Conservation (phyloP, 148 eudicot species). For the Simmondsia chinensis region DNA sequence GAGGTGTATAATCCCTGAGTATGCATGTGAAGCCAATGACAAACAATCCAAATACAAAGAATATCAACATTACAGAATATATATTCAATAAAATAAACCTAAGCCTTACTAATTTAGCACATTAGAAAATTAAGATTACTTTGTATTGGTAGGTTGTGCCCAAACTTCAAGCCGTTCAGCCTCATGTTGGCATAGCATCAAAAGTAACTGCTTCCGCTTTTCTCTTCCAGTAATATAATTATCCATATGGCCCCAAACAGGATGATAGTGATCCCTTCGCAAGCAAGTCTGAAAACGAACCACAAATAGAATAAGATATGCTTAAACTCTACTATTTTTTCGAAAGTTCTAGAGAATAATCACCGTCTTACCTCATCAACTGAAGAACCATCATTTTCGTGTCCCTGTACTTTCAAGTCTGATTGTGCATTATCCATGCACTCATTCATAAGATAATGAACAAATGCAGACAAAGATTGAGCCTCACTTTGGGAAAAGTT, state of each 20-base stretch:
- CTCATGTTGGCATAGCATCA: slow-evolving; percentile 94
- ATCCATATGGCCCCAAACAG: slow-evolving; percentile 89
- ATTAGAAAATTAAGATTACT: slow-evolving; percentile 31
- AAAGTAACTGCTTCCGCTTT: slow-evolving; percentile 82
- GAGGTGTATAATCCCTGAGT: slow-evolving; percentile 65
- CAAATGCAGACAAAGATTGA: slow-evolving; percentile 76
- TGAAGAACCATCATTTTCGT: slow-evolving; percentile 60
- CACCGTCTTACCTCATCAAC: slow-evolving; percentile 51
- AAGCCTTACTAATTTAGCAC: neutral
- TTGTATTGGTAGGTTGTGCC: slow-evolving; percentile 81
- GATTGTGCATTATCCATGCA: slow-evolving; percentile 37
- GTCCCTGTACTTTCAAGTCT: slow-evolving; percentile 53
- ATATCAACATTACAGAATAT: neutral
- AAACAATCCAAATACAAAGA: slow-evolving; percentile 3
- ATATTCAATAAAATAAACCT: too few relatives aligned
- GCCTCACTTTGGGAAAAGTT: slow-evolving; percentile 87
- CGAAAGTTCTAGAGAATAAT: slow-evolving; percentile 2
- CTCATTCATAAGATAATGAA: slow-evolving; percentile 63
- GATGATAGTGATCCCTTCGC: slow-evolving; percentile 75
- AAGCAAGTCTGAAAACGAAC: slow-evolving; percentile 8
- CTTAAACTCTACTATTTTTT: too few relatives aligned
- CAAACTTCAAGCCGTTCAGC: slow-evolving; percentile 98
- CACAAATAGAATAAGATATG: too few relatives aligned
- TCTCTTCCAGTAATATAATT: slow-evolving; percentile 64
- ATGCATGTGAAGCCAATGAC: slow-evolving; percentile 1